Evolutionary conservation across 306 rosid species (phyloP), one percentile per base, ranked within the genome.

Genomic region (Prunus padus): DNA sequence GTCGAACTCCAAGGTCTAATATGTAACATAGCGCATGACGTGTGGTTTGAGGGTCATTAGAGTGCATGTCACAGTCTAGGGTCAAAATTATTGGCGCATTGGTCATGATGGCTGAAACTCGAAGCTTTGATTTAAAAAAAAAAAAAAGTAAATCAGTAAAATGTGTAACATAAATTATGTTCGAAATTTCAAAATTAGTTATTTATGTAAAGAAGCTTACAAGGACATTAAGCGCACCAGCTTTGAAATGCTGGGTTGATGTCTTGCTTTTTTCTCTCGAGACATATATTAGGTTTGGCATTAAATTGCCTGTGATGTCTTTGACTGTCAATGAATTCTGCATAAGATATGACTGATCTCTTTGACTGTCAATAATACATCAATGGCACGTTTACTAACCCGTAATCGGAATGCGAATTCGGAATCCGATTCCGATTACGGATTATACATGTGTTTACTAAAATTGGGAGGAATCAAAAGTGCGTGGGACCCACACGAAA

Each of bases 271-370:
- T 87, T 50, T 87, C 77, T 76, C 88, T 80, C 0, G 88, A 87
- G 31, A 87, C 75, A 55, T 84, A 87, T 3, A 87, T 60, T n/a
- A 87, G 79, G 66, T 80, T 87, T 42, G 91, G 91, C 76, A 87
- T 69, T 2, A 11, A 1, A 12, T 79, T 50, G 26, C 69, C 69
- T 8, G 12, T 33, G 10, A 50, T 64, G 57, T 84, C 91, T 46
- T n/a, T n/a, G n/a, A n/a, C n/a, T n/a, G n/a, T n/a, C n/a, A n/a
- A n/a, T n/a, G n/a, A n/a, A n/a, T n/a, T n/a, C n/a, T n/a, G n/a
- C n/a, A n/a, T n/a, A n/a, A n/a, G n/a, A n/a, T n/a, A n/a, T n/a
- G n/a, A n/a, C n/a, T n/a, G n/a, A n/a, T n/a, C n/a, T n/a, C n/a
- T n/a, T n/a, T n/a, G n/a, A n/a, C n/a, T n/a, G n/a, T n/a, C n/a